Base-by-base conservation (phyloP, 352 stramenopile genomes). In the Pythium guiyangense region DNA sequence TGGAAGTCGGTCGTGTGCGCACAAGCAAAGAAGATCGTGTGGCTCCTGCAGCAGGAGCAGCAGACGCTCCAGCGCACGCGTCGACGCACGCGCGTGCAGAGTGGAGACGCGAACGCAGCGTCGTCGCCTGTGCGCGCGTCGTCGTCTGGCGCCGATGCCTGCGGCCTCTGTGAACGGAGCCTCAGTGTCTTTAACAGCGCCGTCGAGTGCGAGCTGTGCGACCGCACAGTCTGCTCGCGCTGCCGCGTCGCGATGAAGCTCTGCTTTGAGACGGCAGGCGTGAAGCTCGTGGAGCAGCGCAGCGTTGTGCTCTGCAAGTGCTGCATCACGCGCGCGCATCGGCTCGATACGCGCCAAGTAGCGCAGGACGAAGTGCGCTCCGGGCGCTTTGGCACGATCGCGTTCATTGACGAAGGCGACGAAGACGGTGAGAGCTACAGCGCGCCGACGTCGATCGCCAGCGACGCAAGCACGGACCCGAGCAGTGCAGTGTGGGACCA, bases 21-120 rank as follows among this genome's bases (percentile, higher is more conserved):
- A 4, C 59, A 74, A 17, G 51, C 34, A 0, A 58, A 59, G 31
- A 74, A 74, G 43, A 44, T 80, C 43, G 60, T 60, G 9, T 78
- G 70, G 70, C 51, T 74, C 6, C 34, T 79, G n/a, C 67, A 70
- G 27, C 66, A 73, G 49, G 68, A 74, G 26, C 49, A 67, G 15
- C 62, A 58, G 43, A 49, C 18, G 17, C n/a, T 15, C 44, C 22
- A 25, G 14, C 45, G 4, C n/a, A n/a, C n/a, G n/a, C n/a, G n/a
- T n/a, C n/a, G n/a, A n/a, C n/a, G n/a, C n/a, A n/a, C n/a, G n/a
- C n/a, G n/a, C n/a, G n/a, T n/a, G n/a, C n/a, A n/a, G n/a, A n/a
- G n/a, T n/a, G n/a, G n/a, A n/a, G 45, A n/a, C 45, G 26, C 45
- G 10, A 26, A 26, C n/a, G 46, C 35, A 31, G 44, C 49, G 43